These are phyloP conservation scores for Melampsora americana DNA, from an alignment of 1,284 basidiomycete species.

Conservation along the genomic window DNA sequence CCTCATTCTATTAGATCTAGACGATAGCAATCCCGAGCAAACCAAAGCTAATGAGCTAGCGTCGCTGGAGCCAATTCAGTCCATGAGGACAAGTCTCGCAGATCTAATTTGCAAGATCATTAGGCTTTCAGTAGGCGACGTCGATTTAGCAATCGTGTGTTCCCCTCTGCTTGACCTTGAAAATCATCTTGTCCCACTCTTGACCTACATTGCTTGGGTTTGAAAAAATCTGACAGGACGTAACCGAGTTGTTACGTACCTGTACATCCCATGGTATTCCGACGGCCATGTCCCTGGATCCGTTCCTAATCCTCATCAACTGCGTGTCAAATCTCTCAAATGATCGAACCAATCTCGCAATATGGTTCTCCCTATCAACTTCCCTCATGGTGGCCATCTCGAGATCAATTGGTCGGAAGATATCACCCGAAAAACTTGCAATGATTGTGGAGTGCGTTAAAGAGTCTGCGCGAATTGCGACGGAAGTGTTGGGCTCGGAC, in stretches of 20 bases:
- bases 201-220: neutral
- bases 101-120: slow-evolving; percentile 46
- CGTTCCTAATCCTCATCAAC: slow-evolving; percentile 15
- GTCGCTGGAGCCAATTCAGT: slow-evolving; percentile 45
- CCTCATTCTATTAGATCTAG: slow-evolving; percentile 49
- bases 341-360: slow-evolving; percentile 24
- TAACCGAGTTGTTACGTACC: slow-evolving; percentile 21
- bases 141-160: slow-evolving; percentile 47
- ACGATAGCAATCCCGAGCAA: slow-evolving; percentile 44
- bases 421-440: slow-evolving; percentile 21
- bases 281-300: slow-evolving; percentile 27
- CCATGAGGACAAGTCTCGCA: slow-evolving; percentile 44
- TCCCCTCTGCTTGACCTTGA: neutral
- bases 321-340: slow-evolving; percentile 21
- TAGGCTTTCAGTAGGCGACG: slow-evolving; percentile 45
- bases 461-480: slow-evolving; percentile 22
- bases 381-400: slow-evolving; percentile 19
- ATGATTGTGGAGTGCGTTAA: slow-evolving; percentile 27
- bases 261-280: slow-evolving; percentile 29
- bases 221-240: neutral
- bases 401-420: slow-evolving; percentile 7
- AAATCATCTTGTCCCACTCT: neutral
- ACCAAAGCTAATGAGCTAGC: slow-evolving; percentile 35
- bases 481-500: slow-evolving; percentile 20
- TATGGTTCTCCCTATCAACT: slow-evolving; percentile 40